phyloP scores from a whole-genome alignment of 495 filamentous ascomycete species.

The Parachaetomium inaequale region DNA sequence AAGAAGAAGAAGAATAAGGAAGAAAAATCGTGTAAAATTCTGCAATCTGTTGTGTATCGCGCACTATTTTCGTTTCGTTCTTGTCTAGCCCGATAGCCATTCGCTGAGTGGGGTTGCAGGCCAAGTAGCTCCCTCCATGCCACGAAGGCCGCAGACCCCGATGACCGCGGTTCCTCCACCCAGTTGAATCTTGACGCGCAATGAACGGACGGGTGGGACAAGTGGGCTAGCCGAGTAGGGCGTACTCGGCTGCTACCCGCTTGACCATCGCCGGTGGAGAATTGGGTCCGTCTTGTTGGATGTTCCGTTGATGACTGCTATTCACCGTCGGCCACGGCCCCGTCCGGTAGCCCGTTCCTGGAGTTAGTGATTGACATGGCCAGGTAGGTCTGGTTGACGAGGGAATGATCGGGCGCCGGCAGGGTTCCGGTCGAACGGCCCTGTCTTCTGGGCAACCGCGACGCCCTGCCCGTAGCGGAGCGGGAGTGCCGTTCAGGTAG shows the following conservation, averaged over 20 bases:
- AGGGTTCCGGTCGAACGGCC: neutral
- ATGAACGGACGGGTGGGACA: neutral
- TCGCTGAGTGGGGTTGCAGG: neutral
- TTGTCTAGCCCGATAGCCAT: neutral
- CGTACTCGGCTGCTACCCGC: neutral
- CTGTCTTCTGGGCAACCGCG: neutral
- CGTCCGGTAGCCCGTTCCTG: no score
- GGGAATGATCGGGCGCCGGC: neutral
- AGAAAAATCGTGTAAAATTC: neutral
- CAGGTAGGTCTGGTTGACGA: neutral
- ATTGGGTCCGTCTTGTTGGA: neutral
- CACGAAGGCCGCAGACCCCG: neutral
- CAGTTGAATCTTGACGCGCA: neutral
- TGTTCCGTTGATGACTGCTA: neutral
- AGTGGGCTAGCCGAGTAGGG: neutral
- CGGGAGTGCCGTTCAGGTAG: neutral
- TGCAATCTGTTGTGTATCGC: conserved; percentile 15
- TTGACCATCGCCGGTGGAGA: neutral
- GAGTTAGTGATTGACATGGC: neutral
- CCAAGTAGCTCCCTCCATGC: neutral
- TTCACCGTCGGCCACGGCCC: neutral
- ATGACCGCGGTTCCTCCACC: neutral
- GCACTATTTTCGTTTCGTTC: neutral
- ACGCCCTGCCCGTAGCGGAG: neutral
- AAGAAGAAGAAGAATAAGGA: no score